These are phyloP conservation scores for Xylaria hypoxylon DNA, from an alignment of 2,329 filamentous ascomycete genomes.

Conservation along the genomic window DNA sequence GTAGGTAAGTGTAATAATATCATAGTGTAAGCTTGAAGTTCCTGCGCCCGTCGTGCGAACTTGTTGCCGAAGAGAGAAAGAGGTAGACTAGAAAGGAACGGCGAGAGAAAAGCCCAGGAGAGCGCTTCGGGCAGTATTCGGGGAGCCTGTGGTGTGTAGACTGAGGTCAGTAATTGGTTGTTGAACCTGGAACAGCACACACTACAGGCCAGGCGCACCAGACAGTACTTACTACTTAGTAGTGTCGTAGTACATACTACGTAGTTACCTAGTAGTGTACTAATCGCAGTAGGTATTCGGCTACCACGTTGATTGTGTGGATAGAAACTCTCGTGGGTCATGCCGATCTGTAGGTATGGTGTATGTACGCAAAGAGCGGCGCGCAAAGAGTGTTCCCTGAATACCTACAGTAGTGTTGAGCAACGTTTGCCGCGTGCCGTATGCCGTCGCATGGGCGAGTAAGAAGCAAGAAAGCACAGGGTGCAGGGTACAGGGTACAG, in stretches of 20 bases:
- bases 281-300: too few relatives aligned
- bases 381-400: conserved; percentile 12
- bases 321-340: conserved; percentile 36
- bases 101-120: conserved; percentile 4
- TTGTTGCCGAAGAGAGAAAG: not conserved
- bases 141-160: conserved; percentile 24
- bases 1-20: too few relatives aligned
- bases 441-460: conserved; percentile 18
- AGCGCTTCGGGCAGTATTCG: conserved; percentile 13
- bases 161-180: conserved; percentile 7
- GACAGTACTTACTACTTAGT: too few relatives aligned
- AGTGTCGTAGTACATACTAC: conserved; percentile 14
- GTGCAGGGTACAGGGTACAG: conserved; percentile 9
- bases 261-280: too few relatives aligned
- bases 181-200: conserved; percentile 18
- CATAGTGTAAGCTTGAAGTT: too few relatives aligned
- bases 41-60: too few relatives aligned
- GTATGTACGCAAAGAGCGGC: too few relatives aligned
- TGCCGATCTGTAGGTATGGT: conserved; percentile 39
- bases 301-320: conserved; percentile 33
- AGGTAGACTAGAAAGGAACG: not conserved
- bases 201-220: too few relatives aligned
- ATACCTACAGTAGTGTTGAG: conserved; percentile 31
- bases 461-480: not conserved
- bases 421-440: conserved; percentile 38